Evolutionary conservation across 1,139 yeast species (phyloP), one percentile per base, ranked within the genome.

Genomic region (Taphrina deformans): DNA sequence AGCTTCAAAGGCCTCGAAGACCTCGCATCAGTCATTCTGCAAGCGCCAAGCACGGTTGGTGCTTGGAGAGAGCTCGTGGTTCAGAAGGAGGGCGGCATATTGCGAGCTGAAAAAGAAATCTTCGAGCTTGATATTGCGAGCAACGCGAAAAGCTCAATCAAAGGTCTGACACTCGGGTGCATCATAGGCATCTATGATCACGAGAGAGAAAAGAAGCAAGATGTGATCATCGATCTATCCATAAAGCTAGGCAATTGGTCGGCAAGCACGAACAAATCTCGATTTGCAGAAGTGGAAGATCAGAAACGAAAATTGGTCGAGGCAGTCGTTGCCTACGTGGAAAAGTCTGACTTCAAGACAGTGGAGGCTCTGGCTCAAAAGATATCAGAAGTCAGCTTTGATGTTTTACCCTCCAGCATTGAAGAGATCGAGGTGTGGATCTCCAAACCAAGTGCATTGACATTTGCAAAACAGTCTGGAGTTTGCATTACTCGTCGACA

Each of bases 181-280:
- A 59, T 59, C 41, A 50, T 59, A 10, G 63, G 63, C 40, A 50
- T 59, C 29, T 59, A 59, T 23, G 50, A 21, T 16, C 63, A 59
- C 31, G 63, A 59, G 27, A 55, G 63, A 3, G 21, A 38, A 9
- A 31, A 50, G 21, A 48, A 50, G 41, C 63, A 59, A 23, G 63
- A 59, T 9, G 63, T 59, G 7, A n/a, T 26, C 9, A 35, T 59
- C n/a, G 46, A 59, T 27, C 18, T 59, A 29, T 23, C 21, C 7
- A 6, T 50, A 23, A 2, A 23, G 12, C 10, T 18, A 10, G 14
- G 18, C 24, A 16, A 14, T 14, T 38, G 59, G 48, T 29, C 55
- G 16, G 44, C 41, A 3, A 16, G 16, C 26, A 21, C 21, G 27
- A 26, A 7, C 31, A 16, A 3, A 21, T 10, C 23, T 10, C 12